Evolutionary conservation across 371 early-diverging fungal species (phyloP), one percentile per base, ranked within the genome.

Genomic region (Lichtheimia ramosa): DNA sequence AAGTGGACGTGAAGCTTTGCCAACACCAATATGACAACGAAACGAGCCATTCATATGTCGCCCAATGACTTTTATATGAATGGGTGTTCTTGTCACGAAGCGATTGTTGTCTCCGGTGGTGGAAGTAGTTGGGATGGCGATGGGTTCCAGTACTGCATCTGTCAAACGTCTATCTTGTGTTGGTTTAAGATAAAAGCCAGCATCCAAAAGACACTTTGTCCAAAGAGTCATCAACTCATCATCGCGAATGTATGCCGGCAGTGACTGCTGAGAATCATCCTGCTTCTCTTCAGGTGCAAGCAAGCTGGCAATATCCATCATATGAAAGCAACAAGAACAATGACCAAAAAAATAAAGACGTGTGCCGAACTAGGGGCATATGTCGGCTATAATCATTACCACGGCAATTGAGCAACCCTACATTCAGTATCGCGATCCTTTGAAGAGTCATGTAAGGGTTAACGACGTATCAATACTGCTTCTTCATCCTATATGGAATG

Each of bases 1-100:
- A 6, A 79, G 68, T 3, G 79, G 75, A 8, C 71, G 66, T 21
- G 75, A 71, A 15, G 75, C 67, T 54, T 78, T 79, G 40, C 79
- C 75, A 0, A 71, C 71, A 3, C 79, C 74, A 43, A 79, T 71
- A 39, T 73, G 73, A 58, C 79, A 79, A 15, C 75, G 59, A 43
- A 71, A 79, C 0, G 74, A 73, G 3, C 71, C 70, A 50, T 71
- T 71, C 63, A 69, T 75, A 18, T 78, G 73, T 48, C 75, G 63
- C 1, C 71, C 73, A 54, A 75, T 71, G 10, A 75, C 64, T 24
- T 78, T 78, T 18, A 75, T 68, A 43, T 77, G 77, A 6, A 71
- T 63, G 0, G 74, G 72, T 0, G 71, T 71, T n/a, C 62, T 58
- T 10, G 48, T 56, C 21, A 27, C 50, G 34, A 14, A 40, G 34